Percentiles rank a stretch among this genome's conserved stretches.
These are phyloP conservation scores for Fusarium staphyleae DNA, from an alignment of 2,329 filamentous ascomycete species.

Conservation along the genomic window DNA sequence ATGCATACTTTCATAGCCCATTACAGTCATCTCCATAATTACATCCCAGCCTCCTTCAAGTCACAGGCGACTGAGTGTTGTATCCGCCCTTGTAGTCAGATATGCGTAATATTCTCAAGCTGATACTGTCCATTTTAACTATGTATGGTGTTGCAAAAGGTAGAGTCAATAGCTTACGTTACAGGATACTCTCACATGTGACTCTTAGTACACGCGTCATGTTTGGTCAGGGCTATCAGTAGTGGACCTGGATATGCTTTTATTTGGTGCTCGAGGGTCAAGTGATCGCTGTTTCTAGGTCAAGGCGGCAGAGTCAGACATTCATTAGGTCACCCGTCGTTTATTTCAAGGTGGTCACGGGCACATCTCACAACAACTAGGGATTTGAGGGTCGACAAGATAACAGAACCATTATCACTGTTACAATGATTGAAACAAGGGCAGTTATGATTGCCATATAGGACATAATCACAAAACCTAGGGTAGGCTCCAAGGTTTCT, in stretches of 20 bases:
- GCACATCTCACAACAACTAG: not conserved
- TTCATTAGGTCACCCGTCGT: slow-evolving; percentile 17
- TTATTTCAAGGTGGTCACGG: slow-evolving; percentile 11
- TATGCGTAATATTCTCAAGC: not conserved
- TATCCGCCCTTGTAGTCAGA: not conserved
- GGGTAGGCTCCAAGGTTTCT: too few species aligned
- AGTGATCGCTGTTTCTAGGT: slow-evolving; percentile 12
- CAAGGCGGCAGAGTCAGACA: slow-evolving; percentile 4
- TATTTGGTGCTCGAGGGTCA: slow-evolving; percentile 13
- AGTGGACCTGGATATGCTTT: not conserved
- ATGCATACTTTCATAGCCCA: slow-evolving; percentile 6
- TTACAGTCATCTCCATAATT: slow-evolving; percentile 3
- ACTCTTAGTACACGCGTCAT: not conserved
- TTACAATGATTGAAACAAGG: too few species aligned
- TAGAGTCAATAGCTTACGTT: too few species aligned
- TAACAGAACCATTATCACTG: not conserved
- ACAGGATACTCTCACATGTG: not conserved
- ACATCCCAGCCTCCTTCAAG: slow-evolving; percentile 13
- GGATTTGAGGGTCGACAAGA: not conserved
- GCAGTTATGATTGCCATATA: too few species aligned
- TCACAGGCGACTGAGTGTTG: not conserved
- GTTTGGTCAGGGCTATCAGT: not conserved
- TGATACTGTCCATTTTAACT: too few species aligned
- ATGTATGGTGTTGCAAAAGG: too few species aligned
- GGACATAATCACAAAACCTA: too few species aligned